Base-by-base conservation (phyloP, 352 stramenopile species). In the Pythium graminicola region DNA sequence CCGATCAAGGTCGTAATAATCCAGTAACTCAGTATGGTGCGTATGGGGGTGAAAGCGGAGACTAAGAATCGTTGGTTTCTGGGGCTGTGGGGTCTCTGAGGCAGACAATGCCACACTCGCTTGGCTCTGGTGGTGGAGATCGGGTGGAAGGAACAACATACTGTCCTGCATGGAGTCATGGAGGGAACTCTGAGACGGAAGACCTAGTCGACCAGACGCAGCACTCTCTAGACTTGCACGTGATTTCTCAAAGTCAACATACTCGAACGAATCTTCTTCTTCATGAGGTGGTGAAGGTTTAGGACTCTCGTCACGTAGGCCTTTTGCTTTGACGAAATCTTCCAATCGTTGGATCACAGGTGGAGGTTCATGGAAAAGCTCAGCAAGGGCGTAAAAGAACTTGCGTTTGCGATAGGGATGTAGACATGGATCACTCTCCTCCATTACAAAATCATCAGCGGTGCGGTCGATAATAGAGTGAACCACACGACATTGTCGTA, bases 381-480 rank as follows among this genome's bases (percentile, higher is more conserved):
- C 57, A 0, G 74, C 74, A 16, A 87, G 64, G 14, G 75, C 79
- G 10, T 60, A 62, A 51, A 89, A 93, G 62, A 89, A 90, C 61
- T 88, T 89, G 60, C 77, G 73, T 64, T 93, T 89, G 35, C 73
- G 72, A 36, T 77, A 75, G 48, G 71, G 69, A 59, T 86, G 74
- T 38, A 89, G 57, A 44, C 60, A 59, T 8, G 27, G 19, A 7
- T 50, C 42, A 20, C 20, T 14, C 7, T 9, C 6, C 6, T 57
- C 47, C 55, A 62, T 62, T 19, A n/a, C n/a, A n/a, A n/a, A n/a
- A n/a, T n/a, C n/a, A n/a, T n/a, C n/a, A n/a, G n/a, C n/a, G n/a
- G n/a, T n/a, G n/a, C n/a, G n/a, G n/a, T n/a, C n/a, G n/a, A n/a
- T n/a, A n/a, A n/a, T n/a, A n/a, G n/a, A n/a, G n/a, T n/a, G n/a